Evolutionary conservation across 371 early-diverging fungal genomes (phyloP).

Genomic region (Mucor circinelloides): DNA sequence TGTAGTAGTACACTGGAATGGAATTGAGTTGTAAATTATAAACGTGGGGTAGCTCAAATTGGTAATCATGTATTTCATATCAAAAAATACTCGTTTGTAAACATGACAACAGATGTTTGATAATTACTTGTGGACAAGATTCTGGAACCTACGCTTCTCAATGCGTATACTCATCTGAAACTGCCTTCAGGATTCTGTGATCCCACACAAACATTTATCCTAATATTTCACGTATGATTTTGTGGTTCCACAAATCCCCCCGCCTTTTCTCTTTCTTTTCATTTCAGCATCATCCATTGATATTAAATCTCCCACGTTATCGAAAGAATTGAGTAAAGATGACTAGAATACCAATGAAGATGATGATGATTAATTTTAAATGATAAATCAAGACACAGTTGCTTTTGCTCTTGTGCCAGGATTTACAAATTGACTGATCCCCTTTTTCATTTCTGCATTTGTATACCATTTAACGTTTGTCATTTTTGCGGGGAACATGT

Average conservation of each 20-base stretch:
- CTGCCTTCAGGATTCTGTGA: neutral
- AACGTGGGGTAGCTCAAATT: conserved; percentile 15
- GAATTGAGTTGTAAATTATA: neutral
- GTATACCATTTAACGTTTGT: neutral
- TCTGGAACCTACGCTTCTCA: neutral
- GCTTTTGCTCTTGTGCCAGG: neutral
- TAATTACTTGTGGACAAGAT: neutral
- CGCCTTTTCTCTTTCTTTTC: neutral
- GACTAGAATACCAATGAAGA: neutral
- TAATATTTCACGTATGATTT: neutral
- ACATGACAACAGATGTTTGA: neutral
- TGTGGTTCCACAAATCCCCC: neutral
- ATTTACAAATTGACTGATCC: too few relatives aligned
- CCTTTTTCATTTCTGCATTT: neutral
- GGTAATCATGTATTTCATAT: neutral
- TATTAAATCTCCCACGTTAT: conserved; percentile 9
- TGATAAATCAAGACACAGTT: neutral
- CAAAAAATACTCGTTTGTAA: neutral
- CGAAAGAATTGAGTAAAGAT: neutral
- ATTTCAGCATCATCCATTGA: neutral
- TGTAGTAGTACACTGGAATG: neutral
- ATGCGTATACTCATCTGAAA: neutral
- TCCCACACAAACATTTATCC: neutral
- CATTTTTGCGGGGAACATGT: neutral
- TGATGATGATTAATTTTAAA: conserved; percentile 1